Evolutionary conservation across 2,329 filamentous ascomycete genomes (phyloP).

Genomic region (Apiospora phragmitis): DNA sequence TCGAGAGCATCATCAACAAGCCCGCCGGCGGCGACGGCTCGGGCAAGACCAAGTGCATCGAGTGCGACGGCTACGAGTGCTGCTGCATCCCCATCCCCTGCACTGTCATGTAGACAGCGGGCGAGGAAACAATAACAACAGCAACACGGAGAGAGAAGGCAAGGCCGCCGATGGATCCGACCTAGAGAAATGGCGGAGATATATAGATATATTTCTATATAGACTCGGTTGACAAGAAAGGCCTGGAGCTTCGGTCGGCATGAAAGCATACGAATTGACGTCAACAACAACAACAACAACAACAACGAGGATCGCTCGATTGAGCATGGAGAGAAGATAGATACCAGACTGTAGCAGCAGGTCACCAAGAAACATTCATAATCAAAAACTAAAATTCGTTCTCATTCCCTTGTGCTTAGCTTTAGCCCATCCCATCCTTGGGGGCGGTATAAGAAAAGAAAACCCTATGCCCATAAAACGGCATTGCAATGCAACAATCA

Average conservation of each 20-base stretch:
- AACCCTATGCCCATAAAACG: neutral
- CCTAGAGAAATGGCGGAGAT: neutral
- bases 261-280: conserved; percentile 16
- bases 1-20: conserved; percentile 50
- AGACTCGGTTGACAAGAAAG: neutral
- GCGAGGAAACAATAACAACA: neutral
- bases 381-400: neutral
- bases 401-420: neutral
- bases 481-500: neutral
- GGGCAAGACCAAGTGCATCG: conserved; percentile 48
- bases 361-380: neutral
- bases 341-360: neutral
- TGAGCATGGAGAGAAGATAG: neutral
- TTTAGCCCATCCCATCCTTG: neutral
- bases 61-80: conserved; percentile 52
- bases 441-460: neutral
- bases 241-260: neutral
- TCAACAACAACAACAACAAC: no score
- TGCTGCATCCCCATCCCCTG: conserved; percentile 57
- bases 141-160: neutral
- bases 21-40: conserved; percentile 38
- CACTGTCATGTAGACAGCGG: conserved; percentile 43
- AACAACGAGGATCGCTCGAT: neutral
- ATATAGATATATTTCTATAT: neutral
- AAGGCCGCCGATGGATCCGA: neutral